Evolutionary conservation across 2,329 filamentous ascomycete genomes (phyloP), one percentile per base, ranked within the genome.

Genomic region (Cladophialophora exuberans): DNA sequence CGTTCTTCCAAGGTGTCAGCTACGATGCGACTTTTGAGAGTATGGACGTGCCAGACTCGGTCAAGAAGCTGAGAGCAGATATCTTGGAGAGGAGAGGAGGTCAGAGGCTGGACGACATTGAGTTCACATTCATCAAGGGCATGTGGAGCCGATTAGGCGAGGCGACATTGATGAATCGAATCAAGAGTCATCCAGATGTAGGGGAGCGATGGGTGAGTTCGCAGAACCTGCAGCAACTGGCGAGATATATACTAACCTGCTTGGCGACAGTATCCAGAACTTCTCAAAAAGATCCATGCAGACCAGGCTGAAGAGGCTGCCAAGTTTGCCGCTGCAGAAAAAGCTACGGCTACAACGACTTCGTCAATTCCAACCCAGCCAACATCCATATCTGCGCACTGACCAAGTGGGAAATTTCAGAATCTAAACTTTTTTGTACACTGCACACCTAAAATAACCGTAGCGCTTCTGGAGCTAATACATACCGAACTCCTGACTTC

Each of bases 111-210:
- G 57, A 59, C 35, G 57, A 59, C 33, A 89, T 93, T 41, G 90
- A 95, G 75, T 95, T 94, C 69, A 94, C 90, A 2, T 95, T 95
- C 67, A 81, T 85, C 20, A 84, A 80, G 59, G 88, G 88, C 13
- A 78, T 83, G 52, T 82, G 79, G 67, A 82, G 84, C 13, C 84
- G 81, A 62, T 73, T 95, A 6, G 90, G 90, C 3, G 89, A 95
- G 76, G 90, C 90, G 9, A 95, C 89, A 55, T 73, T 96, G 68
- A 81, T 89, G 73, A 96, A 95, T 72, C 76, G 90, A 11, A 80
- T 95, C 64, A 94, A 92, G 79, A 91, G 87, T 62, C 90, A 96
- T 73, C 88, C 87, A 3, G 90, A 95, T 70, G 90, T 96, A 1
- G 89, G 88, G 1, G 88, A 92, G 77, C 78, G 85, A 64, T 95